phyloP scores from a whole-genome alignment of 2,329 filamentous ascomycete species.

The Fusarium sp. region DNA sequence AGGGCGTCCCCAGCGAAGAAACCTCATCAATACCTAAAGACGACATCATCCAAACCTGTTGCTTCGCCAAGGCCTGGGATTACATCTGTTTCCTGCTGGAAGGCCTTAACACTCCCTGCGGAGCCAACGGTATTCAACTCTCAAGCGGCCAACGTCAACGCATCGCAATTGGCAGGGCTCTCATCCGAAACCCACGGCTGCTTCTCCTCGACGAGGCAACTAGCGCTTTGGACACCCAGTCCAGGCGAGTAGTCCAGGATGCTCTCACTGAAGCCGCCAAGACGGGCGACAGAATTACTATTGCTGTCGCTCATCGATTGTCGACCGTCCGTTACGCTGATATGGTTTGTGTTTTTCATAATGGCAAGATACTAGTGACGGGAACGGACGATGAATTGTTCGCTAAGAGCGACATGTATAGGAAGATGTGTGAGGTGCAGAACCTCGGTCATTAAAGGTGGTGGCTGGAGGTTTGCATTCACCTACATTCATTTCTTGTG shows the following conservation, averaged over 20 bases:
- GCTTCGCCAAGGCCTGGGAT: slow-evolving; percentile 62
- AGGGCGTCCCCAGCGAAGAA: slow-evolving; percentile 34
- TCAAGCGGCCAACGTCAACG: slow-evolving; percentile 77
- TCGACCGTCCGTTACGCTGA: slow-evolving; percentile 86
- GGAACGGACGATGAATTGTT: slow-evolving; percentile 70
- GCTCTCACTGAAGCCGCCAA: slow-evolving; percentile 81
- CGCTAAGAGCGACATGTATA: slow-evolving; percentile 58
- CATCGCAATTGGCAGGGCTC: slow-evolving; percentile 75
- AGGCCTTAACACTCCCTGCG: slow-evolving; percentile 70
- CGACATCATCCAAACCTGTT: neutral
- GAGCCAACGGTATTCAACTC: slow-evolving; percentile 72
- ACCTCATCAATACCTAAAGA: neutral
- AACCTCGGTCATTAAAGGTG: slow-evolving; percentile 43
- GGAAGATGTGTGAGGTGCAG: slow-evolving; percentile 61
- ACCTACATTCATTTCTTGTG: too few relatives aligned
- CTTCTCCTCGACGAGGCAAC: slow-evolving; percentile 45
- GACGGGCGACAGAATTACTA: slow-evolving; percentile 63
- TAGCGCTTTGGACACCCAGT: slow-evolving; percentile 45
- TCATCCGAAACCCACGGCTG: slow-evolving; percentile 51
- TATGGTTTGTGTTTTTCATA: slow-evolving; percentile 70
- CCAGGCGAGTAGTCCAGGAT: slow-evolving; percentile 70
- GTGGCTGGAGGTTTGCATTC: too few relatives aligned
- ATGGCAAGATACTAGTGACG: slow-evolving; percentile 65
- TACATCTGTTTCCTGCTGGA: slow-evolving; percentile 54
- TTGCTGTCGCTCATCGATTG: slow-evolving; percentile 85